Evolutionary conservation across 1,284 basidiomycete species (phyloP).

Genomic region (Meripilus lineatus): DNA sequence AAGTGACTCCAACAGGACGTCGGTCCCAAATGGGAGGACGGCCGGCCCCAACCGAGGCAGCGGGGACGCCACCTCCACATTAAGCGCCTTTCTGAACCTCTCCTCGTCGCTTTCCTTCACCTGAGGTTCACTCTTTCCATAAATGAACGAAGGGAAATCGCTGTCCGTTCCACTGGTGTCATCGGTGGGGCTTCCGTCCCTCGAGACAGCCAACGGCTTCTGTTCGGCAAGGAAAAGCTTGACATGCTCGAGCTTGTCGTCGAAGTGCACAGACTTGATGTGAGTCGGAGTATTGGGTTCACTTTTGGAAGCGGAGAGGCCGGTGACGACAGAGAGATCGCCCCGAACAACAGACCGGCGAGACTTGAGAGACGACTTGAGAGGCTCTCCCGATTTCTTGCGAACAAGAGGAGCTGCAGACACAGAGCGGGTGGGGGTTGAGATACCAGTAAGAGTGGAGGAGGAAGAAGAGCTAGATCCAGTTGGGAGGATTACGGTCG

Average conservation of each 20-base stretch:
- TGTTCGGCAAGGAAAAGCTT: slow-evolving; percentile 93
- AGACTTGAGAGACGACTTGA: slow-evolving; percentile 88
- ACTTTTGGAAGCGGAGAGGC: slow-evolving; percentile 43
- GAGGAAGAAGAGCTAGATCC: background rate
- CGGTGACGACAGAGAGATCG: slow-evolving; percentile 46
- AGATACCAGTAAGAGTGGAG: too few relatives aligned
- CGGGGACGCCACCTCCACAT: slow-evolving; percentile 51
- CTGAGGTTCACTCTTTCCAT: slow-evolving; percentile 34
- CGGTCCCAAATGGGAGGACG: too few relatives aligned
- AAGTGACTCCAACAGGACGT: slow-evolving; percentile 52
- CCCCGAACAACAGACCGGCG: slow-evolving; percentile 44
- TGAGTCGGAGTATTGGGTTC: slow-evolving; percentile 56
- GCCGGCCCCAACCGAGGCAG: slow-evolving; percentile 26
- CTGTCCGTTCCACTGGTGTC: slow-evolving; percentile 73
- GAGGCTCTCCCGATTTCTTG: slow-evolving; percentile 90
- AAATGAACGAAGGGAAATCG: slow-evolving; percentile 64
- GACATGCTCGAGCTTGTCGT: slow-evolving; percentile 86
- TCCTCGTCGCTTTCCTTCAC: slow-evolving; percentile 32
- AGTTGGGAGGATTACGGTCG: background rate
- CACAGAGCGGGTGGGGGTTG: slow-evolving; percentile 1
- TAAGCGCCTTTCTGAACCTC: slow-evolving; percentile 32
- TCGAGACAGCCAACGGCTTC: slow-evolving; percentile 88
- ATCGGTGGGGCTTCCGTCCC: slow-evolving; percentile 84
- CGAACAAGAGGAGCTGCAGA: slow-evolving; percentile 42
- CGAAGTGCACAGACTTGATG: slow-evolving; percentile 89